These are phyloP conservation scores for Candida broadrunensis DNA, from an alignment of 805 yeast genomes.

Conservation along the genomic window DNA sequence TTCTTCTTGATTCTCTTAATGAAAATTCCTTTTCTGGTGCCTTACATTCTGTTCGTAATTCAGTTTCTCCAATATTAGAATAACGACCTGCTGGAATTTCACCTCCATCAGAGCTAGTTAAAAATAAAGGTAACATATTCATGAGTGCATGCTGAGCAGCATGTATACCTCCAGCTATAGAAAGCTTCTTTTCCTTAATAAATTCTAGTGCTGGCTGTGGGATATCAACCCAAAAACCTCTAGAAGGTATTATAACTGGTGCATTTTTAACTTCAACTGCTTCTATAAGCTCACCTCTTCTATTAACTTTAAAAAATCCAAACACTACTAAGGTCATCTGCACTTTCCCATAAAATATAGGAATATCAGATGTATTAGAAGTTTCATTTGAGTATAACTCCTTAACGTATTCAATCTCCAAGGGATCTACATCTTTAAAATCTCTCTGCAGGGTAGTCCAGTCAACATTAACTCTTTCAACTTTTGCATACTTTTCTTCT, in stretches of 20 bases:
- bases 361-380: constrained; percentile 35
- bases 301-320: constrained; percentile 88
- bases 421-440: constrained; percentile 89
- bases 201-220: constrained; percentile 62
- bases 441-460: constrained; percentile 94
- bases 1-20: constrained; percentile 61
- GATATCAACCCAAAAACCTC: constrained; percentile 91
- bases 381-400: constrained; percentile 45
- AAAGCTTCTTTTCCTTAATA: constrained; percentile 55
- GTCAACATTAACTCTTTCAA: constrained; percentile 84
- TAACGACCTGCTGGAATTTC: constrained; percentile 28
- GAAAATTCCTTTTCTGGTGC: constrained; percentile 97
- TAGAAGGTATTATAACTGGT: constrained; percentile 63
- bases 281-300: constrained; percentile 76
- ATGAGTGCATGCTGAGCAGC: constrained; percentile 92
- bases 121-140: constrained; percentile 70
- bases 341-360: constrained; percentile 75
- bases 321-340: constrained; percentile 74
- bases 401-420: constrained; percentile 61
- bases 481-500: constrained; percentile 78
- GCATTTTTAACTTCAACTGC: constrained; percentile 92
- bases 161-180: constrained; percentile 89
- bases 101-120: constrained; percentile 63
- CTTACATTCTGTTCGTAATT: constrained; percentile 89
- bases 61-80: constrained; percentile 41